Conservation (phyloP, 129 eudicot species). For the sunflower (Helianthus annuus) region HanXRQr2.0-SUNRISE NC_035443.2:71430933-71431432, state of each 20-base stretch:
- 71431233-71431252: conserved; percentile 95
- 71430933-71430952: conserved; percentile 94
- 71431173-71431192: conserved; percentile 75
- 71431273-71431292: conserved; percentile 85
- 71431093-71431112: conserved; percentile 96
- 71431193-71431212: conserved; percentile 70
- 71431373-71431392: conserved; percentile 91
- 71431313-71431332: conserved; percentile 51
- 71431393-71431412: conserved; percentile 50
- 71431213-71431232: conserved; percentile 76
- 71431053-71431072: not conserved
- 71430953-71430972: conserved; percentile 92
- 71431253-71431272: conserved; percentile 85
- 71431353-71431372: conserved; percentile 84
- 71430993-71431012: no score
- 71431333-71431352: conserved; percentile 71
- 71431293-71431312: conserved; percentile 76
- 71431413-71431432: no score
- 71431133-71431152: conserved; percentile 89
- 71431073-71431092: conserved; percentile 22
- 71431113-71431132: conserved; percentile 76
- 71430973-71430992: conserved; percentile 29
- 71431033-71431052: not conserved
- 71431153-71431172: conserved; percentile 95
- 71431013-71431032: not conserved